Evolutionary conservation across 441 rosid species (phyloP).

Genomic region (Macaranga tanarius): DNA sequence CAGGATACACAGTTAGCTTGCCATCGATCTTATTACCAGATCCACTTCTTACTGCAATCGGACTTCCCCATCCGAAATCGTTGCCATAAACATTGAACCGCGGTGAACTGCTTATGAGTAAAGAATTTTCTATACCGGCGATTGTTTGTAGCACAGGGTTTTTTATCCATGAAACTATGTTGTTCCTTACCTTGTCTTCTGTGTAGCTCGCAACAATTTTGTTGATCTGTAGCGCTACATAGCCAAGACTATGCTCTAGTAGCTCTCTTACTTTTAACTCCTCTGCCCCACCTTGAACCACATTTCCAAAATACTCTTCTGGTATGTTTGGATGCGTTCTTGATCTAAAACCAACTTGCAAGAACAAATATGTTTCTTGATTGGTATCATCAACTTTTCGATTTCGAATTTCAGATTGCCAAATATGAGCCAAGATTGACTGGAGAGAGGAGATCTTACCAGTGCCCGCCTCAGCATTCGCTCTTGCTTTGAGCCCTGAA

Average conservation of each 20-base stretch:
- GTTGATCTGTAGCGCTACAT: conserved; percentile 17
- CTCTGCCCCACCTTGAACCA: background rate
- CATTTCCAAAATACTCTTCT: conserved; percentile 34
- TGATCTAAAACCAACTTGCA: conserved; percentile 26
- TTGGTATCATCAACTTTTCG: conserved; percentile 20
- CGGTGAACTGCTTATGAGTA: conserved; percentile 30
- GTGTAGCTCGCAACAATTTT: conserved; percentile 16
- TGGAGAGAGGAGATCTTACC: conserved; percentile 43
- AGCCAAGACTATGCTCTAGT: conserved; percentile 15
- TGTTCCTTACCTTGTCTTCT: background rate
- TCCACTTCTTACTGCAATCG: conserved; percentile 34
- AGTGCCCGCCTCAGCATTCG: conserved; percentile 29
- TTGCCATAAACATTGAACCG: conserved; percentile 36
- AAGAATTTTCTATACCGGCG: background rate
- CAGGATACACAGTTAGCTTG: conserved; percentile 20
- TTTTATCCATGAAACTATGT: conserved; percentile 19
- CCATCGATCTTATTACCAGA: conserved; percentile 18
- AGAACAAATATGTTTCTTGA: background rate
- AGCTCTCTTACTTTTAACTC: conserved; percentile 26
- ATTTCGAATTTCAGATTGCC: conserved; percentile 28
- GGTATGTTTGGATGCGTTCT: conserved; percentile 34
- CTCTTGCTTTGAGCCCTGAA: conserved; percentile 37
- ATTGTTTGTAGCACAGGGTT: background rate
- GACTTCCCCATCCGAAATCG: conserved; percentile 55
- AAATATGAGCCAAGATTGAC: conserved; percentile 42